These are phyloP conservation scores for Xylaria arbuscula DNA, from an alignment of 2,329 filamentous ascomycete genomes.

Conservation along the genomic window DNA sequence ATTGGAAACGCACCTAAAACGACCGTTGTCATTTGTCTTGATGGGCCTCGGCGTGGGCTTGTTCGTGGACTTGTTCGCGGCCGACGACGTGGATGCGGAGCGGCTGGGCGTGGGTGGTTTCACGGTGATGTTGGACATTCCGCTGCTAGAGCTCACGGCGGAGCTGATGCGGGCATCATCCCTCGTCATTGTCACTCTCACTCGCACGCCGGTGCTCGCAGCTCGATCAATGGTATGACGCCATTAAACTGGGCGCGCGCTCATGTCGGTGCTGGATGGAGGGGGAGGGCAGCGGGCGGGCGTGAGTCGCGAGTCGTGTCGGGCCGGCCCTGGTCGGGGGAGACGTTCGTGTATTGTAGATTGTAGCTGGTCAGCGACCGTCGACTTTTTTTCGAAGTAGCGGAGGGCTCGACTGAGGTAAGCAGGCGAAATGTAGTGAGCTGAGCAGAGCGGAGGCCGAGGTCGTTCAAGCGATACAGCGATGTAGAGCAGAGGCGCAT, in stretches of 20 bases:
- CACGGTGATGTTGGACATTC: slow-evolving; percentile 73
- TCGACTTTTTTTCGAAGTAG: not conserved
- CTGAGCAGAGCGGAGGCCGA: slow-evolving; percentile 21
- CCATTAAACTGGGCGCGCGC: slow-evolving; percentile 44
- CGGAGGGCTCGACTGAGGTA: slow-evolving; percentile 15
- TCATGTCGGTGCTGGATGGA: slow-evolving; percentile 38
- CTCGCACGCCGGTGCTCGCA: slow-evolving; percentile 45
- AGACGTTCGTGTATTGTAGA: slow-evolving; percentile 1
- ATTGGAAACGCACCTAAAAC: slow-evolving; percentile 56
- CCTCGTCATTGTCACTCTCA: slow-evolving; percentile 69
- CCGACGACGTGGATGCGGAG: slow-evolving; percentile 48
- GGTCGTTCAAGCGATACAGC: slow-evolving; percentile 11
- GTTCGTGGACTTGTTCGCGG: slow-evolving; percentile 51
- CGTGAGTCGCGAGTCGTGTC: slow-evolving; percentile 22
- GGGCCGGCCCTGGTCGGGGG: slow-evolving; percentile 20
- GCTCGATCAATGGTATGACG: slow-evolving; percentile 44
- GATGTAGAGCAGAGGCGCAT: slow-evolving; percentile 30
- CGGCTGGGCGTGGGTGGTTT: slow-evolving; percentile 57
- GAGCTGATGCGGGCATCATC: slow-evolving; percentile 77
- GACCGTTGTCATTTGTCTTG: slow-evolving; percentile 65
- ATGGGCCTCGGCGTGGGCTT: slow-evolving; percentile 60
- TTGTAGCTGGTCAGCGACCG: slow-evolving; percentile 15
- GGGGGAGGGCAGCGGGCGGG: slow-evolving; percentile 1
- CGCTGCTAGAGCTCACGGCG: slow-evolving; percentile 73
- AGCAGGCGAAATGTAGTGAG: slow-evolving; percentile 21